phyloP scores from a whole-genome alignment of 352 stramenopile genomes.

The Elongisporangium undulatum region DNA sequence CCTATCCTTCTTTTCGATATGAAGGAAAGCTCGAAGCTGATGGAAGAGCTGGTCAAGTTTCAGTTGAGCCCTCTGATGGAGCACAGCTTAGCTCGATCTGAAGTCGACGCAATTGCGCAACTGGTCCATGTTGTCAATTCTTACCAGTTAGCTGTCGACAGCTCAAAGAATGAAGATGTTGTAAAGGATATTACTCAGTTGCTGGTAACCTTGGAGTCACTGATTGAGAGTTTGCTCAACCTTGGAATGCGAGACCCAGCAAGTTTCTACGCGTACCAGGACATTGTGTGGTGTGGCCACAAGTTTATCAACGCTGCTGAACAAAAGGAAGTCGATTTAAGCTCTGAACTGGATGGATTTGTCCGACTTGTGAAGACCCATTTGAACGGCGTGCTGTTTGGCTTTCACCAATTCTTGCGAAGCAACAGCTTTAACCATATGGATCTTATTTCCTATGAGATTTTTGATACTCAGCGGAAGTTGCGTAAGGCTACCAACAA shows the following conservation, averaged over 20 bases:
- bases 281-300: slow-evolving; percentile 84
- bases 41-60: slow-evolving; percentile 69
- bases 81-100: slow-evolving; percentile 55
- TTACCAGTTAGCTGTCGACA: slow-evolving; percentile 17
- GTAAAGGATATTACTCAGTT: slow-evolving; percentile 22
- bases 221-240: slow-evolving; percentile 49
- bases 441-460: slow-evolving; percentile 64
- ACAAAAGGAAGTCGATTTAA: slow-evolving; percentile 7
- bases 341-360: slow-evolving; percentile 42
- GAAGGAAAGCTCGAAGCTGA: slow-evolving; percentile 58
- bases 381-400: slow-evolving; percentile 59
- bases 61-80: slow-evolving; percentile 77
- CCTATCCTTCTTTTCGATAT: slow-evolving; percentile 82
- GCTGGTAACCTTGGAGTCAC: slow-evolving; percentile 36
- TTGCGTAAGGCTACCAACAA: slow-evolving; percentile 31
- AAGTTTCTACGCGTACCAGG: slow-evolving; percentile 74
- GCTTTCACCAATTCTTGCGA: slow-evolving; percentile 75
- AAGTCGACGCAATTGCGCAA: slow-evolving; percentile 52
- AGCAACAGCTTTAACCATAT: slow-evolving; percentile 77
- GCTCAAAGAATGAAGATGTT: neutral
- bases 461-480: slow-evolving; percentile 71
- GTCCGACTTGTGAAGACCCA: slow-evolving; percentile 51
- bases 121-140: slow-evolving; percentile 60
- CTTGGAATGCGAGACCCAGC: slow-evolving; percentile 55
- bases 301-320: slow-evolving; percentile 25